Evolutionary conservation across 192 early-diverging fungal species (phyloP), one percentile per base, ranked within the genome.

Genomic region (Lobulomyces angularis): DNA sequence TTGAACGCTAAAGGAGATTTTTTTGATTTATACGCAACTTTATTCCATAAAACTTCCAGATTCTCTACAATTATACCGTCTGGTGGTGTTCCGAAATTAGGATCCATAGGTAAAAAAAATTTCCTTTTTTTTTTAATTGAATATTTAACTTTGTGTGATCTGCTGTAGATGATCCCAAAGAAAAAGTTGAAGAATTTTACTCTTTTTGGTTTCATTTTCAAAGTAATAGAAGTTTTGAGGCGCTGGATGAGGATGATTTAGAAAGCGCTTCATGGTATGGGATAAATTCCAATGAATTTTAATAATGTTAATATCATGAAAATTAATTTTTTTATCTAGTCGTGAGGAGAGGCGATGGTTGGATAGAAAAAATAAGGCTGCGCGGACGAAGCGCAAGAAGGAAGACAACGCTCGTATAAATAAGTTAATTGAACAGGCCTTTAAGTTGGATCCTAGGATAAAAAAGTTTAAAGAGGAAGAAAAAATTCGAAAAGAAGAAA

Each of bases 181-280:
- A 77, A 19, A 58, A 83, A 22, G 73, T 82, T 7, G 79, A 83
- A 36, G 60, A 42, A 7, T 87, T 87, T 53, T 87, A 87, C 64
- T 59, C 65, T 12, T 80, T 74, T 42, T 87, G 84, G 84, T 65
- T 62, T 43, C 53, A 56, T 59, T 86, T 99, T 56, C 85, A 99
- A 48, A 94, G 90, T 37, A 97, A 92, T 92, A 71, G 95, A 50
- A 81, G 89, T 24, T 99, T 99, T 49, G 95, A 99, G 77, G 86
- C 82, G 61, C 63, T 86, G 42, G 95, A 99, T 59, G 95, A 99
- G 77, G 92, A 99, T 65, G 90, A 86, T 55, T 79, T 75, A 37
- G 88, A 86, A 28, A 71, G 67, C 35, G 79, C 78, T 18, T 86
- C 88, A 46, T 90, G 79, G 53, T 74, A 59, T 48, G 54, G 33